Percentiles rank a stretch among this genome's conserved stretches.
These are phyloP conservation scores for Aspergillus sp. DNA, from an alignment of 2,329 filamentous ascomycete species.

Conservation along the genomic window DNA sequence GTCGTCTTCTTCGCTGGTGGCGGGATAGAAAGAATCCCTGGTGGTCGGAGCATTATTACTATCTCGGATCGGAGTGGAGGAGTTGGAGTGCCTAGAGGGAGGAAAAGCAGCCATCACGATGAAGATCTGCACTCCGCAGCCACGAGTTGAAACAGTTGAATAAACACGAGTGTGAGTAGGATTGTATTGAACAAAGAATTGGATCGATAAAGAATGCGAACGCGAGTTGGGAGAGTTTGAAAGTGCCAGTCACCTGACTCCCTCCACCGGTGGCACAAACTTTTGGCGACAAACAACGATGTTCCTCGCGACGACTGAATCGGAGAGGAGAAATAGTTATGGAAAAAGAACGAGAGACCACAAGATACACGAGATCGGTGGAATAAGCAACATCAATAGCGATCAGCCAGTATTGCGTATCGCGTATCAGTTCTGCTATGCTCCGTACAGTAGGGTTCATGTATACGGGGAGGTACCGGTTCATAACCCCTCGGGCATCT, in stretches of 20 bases:
- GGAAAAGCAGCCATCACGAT: neutral
- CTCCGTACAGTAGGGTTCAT: no score
- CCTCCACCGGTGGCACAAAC: no score
- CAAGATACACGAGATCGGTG: neutral
- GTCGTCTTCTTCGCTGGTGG: neutral
- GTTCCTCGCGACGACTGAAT: neutral
- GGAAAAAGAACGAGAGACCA: neutral
- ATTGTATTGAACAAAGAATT: neutral
- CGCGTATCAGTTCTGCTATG: no score
- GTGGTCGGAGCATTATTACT: neutral
- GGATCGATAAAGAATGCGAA: neutral
- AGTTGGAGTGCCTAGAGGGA: neutral
- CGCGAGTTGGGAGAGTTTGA: neutral
- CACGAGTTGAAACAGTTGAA: no score
- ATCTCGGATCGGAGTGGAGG: neutral
- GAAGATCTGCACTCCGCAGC: neutral
- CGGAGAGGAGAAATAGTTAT: neutral
- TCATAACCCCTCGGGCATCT: no score
- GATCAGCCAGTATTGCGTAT: no score
- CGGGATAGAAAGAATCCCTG: neutral
- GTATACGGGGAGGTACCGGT: no score
- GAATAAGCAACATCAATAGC: neutral
- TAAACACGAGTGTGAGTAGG: no score
- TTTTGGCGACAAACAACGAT: no score
- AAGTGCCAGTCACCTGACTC: no score